Base-by-base conservation (phyloP, 352 stramenopile species). In the Pythium biforme region DNA sequence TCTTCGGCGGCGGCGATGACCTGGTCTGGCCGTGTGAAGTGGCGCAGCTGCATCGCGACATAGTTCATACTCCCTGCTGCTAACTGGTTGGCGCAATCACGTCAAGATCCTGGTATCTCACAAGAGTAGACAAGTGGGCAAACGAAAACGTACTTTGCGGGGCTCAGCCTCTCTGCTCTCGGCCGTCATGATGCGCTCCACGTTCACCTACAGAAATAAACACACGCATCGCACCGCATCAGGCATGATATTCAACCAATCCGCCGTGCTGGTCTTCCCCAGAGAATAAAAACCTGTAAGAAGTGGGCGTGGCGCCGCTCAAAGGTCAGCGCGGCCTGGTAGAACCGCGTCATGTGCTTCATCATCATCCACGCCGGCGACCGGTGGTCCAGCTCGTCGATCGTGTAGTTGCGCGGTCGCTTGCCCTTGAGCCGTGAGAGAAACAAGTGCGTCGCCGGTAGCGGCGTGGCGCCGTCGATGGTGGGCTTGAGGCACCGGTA, bases 391-490 rank as follows among this genome's bases (percentile, higher is more conserved):
- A 88, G 68, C 55, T 83, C 66, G n/a, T 79, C 63, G 29, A 77
- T 74, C 17, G 67, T 73, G 27, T 71, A 68, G n/a, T 72, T 63
- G 40, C 75, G 70, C 19, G 49, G 67, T 12, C 72, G 70, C 47
- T 89, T 88, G 12, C 77, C 75, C 52, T 87, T 86, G 20, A 90
- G 61, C 23, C 76, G 87, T 2, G 76, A 72, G 15, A 86, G 56
- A 65, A 90, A 90, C 4, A 68, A 59, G 20, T 86, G 72, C 9
- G 78, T 90, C 8, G 76, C 81, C 31, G 81, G 78, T 11, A 90
- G 59, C 34, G 78, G 78, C 10, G 64, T 62, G 1, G 25, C 33
- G n/a, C 49, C 43, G 37, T 63, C 50, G 14, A 55, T 56, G 11
- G 26, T 43, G 29, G 43, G 64, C 27, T 69, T 62, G 22, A 59